Evolutionary conservation across 176 grass and related monocot species (phyloP).

Genomic region (Alopecurus myosuroides): DNA sequence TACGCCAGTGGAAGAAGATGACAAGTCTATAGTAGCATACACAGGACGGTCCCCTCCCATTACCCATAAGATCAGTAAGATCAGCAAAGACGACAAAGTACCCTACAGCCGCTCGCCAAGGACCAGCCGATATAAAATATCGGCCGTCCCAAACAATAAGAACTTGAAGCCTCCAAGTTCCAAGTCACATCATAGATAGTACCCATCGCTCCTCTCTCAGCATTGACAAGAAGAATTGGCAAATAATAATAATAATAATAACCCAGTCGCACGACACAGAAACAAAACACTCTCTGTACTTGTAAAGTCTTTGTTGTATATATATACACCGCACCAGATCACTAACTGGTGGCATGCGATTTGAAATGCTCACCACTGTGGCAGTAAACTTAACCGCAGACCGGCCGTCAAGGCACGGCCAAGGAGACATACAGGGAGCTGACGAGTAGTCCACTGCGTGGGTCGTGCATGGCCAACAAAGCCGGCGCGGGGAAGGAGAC

Average conservation of each 20-base stretch:
- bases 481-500: slow-evolving; percentile 9
- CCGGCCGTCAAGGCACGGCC: neutral
- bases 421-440: slow-evolving; percentile 1
- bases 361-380: neutral
- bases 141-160: neutral
- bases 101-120: neutral
- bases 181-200: neutral
- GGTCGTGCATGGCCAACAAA: neutral
- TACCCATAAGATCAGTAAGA: too few relatives aligned
- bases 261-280: neutral
- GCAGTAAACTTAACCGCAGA: neutral
- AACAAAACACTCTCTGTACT: neutral
- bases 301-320: neutral
- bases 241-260: neutral
- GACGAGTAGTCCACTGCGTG: slow-evolving; percentile 2
- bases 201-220: neutral
- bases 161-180: slow-evolving; percentile 1
- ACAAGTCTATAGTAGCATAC: neutral
- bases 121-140: neutral
- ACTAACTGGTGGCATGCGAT: neutral
- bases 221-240: neutral
- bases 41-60: neutral
- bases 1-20: neutral
- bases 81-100: neutral
- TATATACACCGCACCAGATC: neutral